These are phyloP conservation scores for Xylaria polymorpha DNA, from an alignment of 2,329 filamentous ascomycete species.

Conservation along the genomic window DNA sequence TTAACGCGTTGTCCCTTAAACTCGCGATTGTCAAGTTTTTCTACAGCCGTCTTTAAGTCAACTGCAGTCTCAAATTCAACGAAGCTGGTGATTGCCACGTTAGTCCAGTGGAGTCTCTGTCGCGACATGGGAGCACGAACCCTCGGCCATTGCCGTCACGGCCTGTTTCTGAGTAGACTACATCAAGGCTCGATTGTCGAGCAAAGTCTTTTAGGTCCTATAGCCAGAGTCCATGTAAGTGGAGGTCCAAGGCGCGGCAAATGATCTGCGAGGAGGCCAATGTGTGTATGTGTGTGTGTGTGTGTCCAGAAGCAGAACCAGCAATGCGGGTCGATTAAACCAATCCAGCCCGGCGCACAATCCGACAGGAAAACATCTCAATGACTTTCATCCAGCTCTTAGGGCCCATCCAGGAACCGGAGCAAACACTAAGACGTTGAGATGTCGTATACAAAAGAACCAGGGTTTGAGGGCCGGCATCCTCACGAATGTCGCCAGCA, in stretches of 20 bases:
- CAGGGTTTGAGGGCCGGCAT: conserved; percentile 43
- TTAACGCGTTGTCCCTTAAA: conserved; percentile 91
- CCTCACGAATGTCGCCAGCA: conserved; percentile 46
- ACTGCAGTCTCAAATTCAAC: conserved; percentile 96
- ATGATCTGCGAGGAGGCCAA: conserved; percentile 51
- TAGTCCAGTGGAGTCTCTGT: conserved; percentile 17
- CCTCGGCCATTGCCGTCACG: conserved; percentile 93
- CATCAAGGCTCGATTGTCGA: conserved; percentile 93
- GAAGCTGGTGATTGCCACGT: conserved; percentile 69
- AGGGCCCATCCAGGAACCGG: conserved; percentile 46
- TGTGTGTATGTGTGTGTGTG: conserved; percentile 43
- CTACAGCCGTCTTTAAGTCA: conserved; percentile 89
- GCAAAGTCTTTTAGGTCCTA: conserved; percentile 99
- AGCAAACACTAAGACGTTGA: conserved; percentile 41
- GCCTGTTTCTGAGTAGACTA: conserved; percentile 96
- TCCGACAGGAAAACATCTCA: conserved; percentile 48
- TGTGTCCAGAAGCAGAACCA: conserved; percentile 51
- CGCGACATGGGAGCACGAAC: conserved; percentile 63
- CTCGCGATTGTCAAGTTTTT: conserved; percentile 92
- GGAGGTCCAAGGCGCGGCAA: conserved; percentile 64
- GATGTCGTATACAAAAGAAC: conserved; percentile 42
- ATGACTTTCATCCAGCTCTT: conserved; percentile 49
- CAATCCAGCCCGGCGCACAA: conserved; percentile 48
- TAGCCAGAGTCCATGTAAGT: conserved; percentile 85
- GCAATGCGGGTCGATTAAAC: conserved; percentile 49